Conservation (phyloP, 129 eudicot species). For the Mikania micrantha region DNA sequence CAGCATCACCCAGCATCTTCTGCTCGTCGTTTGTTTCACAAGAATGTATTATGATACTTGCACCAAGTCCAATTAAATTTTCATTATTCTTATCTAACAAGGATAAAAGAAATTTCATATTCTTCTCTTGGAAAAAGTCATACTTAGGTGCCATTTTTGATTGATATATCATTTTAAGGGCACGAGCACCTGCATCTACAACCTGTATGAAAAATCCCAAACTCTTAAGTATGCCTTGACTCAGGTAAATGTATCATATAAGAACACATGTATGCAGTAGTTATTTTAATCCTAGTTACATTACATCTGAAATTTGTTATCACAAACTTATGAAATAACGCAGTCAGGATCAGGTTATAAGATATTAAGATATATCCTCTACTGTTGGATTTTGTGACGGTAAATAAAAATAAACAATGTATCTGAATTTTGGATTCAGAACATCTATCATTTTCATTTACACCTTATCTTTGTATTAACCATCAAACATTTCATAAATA, state of each 20-base stretch:
- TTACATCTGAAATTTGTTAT: background rate
- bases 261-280: background rate
- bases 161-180: constrained; percentile 86
- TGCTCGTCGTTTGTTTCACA: constrained; percentile 69
- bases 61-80: constrained; percentile 90
- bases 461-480: background rate
- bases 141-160: constrained; percentile 83
- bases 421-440: background rate
- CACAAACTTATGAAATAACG: background rate
- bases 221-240: background rate
- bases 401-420: background rate
- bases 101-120: constrained; percentile 70
- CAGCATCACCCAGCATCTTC: constrained; percentile 69
- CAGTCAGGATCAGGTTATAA: background rate
- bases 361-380: background rate
- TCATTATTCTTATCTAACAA: constrained; percentile 63
- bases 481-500: background rate
- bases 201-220: constrained; percentile 46
- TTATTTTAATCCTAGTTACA: background rate
- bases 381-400: background rate
- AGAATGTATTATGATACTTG: constrained; percentile 81
- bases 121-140: constrained; percentile 58
- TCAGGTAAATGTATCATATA: too few species aligned
- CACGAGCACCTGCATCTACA: constrained; percentile 94
- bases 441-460: background rate